Conservation (phyloP, 805 yeast species). For the Torulaspora indica region DNA sequence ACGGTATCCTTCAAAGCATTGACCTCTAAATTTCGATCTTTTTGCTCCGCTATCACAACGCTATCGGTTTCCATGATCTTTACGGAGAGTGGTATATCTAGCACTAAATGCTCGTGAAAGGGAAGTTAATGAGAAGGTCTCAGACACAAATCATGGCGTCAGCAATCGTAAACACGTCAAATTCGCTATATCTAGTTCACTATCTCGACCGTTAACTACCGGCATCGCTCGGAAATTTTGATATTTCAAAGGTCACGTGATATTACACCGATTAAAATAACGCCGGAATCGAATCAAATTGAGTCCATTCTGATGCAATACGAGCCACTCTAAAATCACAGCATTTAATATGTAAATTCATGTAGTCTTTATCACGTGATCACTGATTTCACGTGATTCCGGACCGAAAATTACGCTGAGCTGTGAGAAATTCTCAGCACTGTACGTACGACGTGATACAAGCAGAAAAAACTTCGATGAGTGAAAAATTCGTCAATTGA, state of each 20-base stretch:
- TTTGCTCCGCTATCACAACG: constrained; percentile 11
- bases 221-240: too few species aligned
- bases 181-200: too few species aligned
- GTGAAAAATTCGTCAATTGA: constrained; percentile 2
- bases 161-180: too few species aligned
- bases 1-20: constrained; percentile 35
- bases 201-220: too few species aligned
- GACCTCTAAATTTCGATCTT: constrained; percentile 8
- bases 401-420: constrained; percentile 6
- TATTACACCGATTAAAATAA: too few species aligned
- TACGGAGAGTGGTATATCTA: too few species aligned
- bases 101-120: too few species aligned
- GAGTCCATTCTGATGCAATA: too few species aligned
- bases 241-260: too few species aligned
- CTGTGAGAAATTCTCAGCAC: constrained; percentile 15
- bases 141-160: neutral
- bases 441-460: constrained; percentile 17
- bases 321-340: too few species aligned
- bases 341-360: too few species aligned
- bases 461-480: constrained; percentile 14
- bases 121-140: neutral
- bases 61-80: constrained; percentile 10
- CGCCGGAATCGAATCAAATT: too few species aligned
- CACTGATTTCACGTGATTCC: neutral
- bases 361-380: neutral